Base-by-base conservation (phyloP, 495 filamentous ascomycete genomes). In the Penicillium desertorum region DNA sequence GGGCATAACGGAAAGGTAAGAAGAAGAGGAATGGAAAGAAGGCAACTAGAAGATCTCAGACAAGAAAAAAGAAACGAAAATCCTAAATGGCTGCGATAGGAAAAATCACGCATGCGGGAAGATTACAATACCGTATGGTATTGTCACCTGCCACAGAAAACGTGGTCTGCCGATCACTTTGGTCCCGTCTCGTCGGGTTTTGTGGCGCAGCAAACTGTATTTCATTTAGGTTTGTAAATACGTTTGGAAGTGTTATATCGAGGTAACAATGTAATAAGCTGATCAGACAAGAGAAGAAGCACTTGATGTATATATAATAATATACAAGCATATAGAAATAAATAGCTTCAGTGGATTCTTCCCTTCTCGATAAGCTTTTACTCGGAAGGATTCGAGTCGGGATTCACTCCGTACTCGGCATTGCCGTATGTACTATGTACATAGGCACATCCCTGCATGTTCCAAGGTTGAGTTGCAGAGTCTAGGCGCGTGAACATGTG, bases 71-170 rank as follows among this genome's bases (percentile, higher is more conserved):
- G 11, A 30, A 30, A 23, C 17, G 20, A 36, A 34, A 34, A 34
- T 30, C 27, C 27, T 30, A 0, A 25, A 23, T 6, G 17, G 7
- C 19, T 14, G 41, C 47, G 17, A 50, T 22, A n/a, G 36, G 30
- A 56, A 57, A 57, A 57, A 50, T 42, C 17, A 57, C 54, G 46
- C 54, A 55, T 55, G 43, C 53, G 44, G 42, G 30, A 47, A 47
- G 0, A 25, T 46, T 45, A 55, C 30, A 17, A 12, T 27, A 45
- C 53, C 4, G 55, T 57, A 57, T 32, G 14, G 55, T 55, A 55
- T 41, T 55, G 53, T 55, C 43, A 46, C 6, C 29, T 54, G 51
- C 42, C 53, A 30, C 42, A 17, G 32, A 55, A 53, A 55, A 55
- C 53, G 53, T 55, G 53, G 53, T 16, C 42, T 54, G 51, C 20